Base-by-base conservation (phyloP, 177 flowering plant species). In the Vitis hybrid region DNA sequence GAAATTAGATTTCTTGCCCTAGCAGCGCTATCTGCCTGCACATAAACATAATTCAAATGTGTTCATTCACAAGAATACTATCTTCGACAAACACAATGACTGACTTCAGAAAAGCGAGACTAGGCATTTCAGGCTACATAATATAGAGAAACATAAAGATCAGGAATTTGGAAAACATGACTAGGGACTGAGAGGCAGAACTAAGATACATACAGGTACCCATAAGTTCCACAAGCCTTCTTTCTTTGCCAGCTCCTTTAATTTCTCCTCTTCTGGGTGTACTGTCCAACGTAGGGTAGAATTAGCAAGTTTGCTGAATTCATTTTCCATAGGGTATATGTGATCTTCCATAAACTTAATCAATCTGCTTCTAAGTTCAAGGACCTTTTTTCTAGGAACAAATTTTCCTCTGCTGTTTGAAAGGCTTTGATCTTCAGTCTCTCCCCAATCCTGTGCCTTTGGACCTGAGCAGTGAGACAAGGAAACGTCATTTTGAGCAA, bases 221-320 rank as follows among this genome's bases (percentile, higher is more conserved):
- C 66, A 95, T 67, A 95, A 82, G 75, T 95, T 95, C 99, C 98
- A 95, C 70, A 95, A 77, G 73, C 98, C 99, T 84, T 91, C 93
- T 73, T 65, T 87, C 81, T 85, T 93, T 24, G 98, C 99, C 71
- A 90, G 66, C 72, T 93, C 91, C 78, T 95, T 93, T 55, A 91
- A 81, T 57, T 75, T 89, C 79, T 93, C 98, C 77, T 95, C 99
- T 77, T 85, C 87, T 63, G 99, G 99, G 78, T 95, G 97, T 68
- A 91, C 71, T 5, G 97, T 89, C 99, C 98, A 95, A 14, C 98
- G 96, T 71, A 63, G 71, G 63, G 73, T 54, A 70, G 98, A 91
- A 58, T 68, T 75, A 27, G 99, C 97, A 78, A 85, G 97, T 70
- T 88, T 82, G 72, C 73, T 73, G 71, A 95, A 90, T 56, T 90